Base-by-base conservation (phyloP, 2,329 filamentous ascomycete genomes). In the Epicoccum nigrum region DNA sequence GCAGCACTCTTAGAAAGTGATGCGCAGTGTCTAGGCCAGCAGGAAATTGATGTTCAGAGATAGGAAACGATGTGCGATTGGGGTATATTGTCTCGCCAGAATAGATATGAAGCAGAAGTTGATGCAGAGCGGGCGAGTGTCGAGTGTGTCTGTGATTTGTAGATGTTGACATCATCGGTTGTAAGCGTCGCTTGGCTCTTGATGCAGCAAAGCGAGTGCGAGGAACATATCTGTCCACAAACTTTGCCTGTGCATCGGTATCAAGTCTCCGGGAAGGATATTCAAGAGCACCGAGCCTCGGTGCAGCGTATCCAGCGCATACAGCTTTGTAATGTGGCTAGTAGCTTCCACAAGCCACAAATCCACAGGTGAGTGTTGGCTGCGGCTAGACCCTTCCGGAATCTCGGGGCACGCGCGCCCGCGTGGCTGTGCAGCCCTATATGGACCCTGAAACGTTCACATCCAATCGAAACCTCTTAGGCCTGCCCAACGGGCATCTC, bases 121-220 rank as follows among this genome's bases (percentile, higher is more conserved):
- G 47, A 45, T 34, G 39, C 45, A 55, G 34, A 57, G 44, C 40
- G 49, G 44, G 37, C 52, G 48, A 33, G 39, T 31, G 53, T 38
- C 33, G 34, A 21, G 43, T 28, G 38, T n/a, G n/a, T n/a, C n/a
- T n/a, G n/a, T 20, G 45, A 9, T 28, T 41, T 15, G 31, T 33
- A 34, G 38, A 38, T 65, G 61, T 66, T 67, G 65, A 68, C 66
- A 69, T 66, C 28, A 51, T 41, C 31, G 25, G 15, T 16, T 35
- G 37, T 51, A 56, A 59, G 59, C 56, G 56, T 54, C 8, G 8
- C 19, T 46, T 48, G 62, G 52, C 52, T 32, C 25, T 49, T 31
- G 23, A 6, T 37, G 35, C 31, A 17, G 19, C 49, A 30, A 43
- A 32, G 12, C 43, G 27, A 38, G 21, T 41, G 28, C 27, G n/a